Base-by-base conservation (phyloP, 306 rosid genomes). In the Cicer cuneatum region DNA sequence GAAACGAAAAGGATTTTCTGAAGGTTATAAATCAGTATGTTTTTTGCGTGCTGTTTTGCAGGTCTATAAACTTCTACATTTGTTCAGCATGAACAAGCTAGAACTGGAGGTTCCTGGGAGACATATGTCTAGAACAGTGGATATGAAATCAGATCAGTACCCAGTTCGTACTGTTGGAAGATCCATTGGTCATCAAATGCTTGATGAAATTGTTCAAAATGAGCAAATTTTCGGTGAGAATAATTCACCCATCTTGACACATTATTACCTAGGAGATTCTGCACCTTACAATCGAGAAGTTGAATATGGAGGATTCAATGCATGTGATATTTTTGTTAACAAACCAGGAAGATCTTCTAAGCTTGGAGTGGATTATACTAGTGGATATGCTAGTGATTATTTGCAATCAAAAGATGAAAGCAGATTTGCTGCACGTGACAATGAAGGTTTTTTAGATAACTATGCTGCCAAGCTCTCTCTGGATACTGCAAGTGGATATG, bases 31-130 rank as follows among this genome's bases (percentile, higher is more conserved):
- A 71, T 60, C 35, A 58, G 71, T 70, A 24, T 61, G 18, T 10
- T 74, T 59, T 60, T 41, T 52, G 65, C 40, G 47, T 18, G 42
- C 52, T 71, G 15, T 58, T 58, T 15, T 81, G 79, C 75, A 90
- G 96, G 91, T 90, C 21, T 7, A 0, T 37, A 71, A 71, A 60
- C 91, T 90, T 73, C 71, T 90, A 13, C 2, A 41, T 41, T 73
- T 88, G 82, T 90, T 90, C 80, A 51, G 66, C 52, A 33, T 11
- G 54, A 82, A 72, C 69, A 88, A 24, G 81, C 35, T 75, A 24
- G 74, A 67, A 16, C 76, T 2, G 1, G 66, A 29, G 47, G 57
- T 14, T 51, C 76, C 71, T 41, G 66, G 43, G 38, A 77, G 87
- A 59, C 71, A 3, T 53, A 7, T 65, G 35, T 43, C 48, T 41